Conservation (phyloP, 208 protist species). For the Herpetomonas tarakana region DNA sequence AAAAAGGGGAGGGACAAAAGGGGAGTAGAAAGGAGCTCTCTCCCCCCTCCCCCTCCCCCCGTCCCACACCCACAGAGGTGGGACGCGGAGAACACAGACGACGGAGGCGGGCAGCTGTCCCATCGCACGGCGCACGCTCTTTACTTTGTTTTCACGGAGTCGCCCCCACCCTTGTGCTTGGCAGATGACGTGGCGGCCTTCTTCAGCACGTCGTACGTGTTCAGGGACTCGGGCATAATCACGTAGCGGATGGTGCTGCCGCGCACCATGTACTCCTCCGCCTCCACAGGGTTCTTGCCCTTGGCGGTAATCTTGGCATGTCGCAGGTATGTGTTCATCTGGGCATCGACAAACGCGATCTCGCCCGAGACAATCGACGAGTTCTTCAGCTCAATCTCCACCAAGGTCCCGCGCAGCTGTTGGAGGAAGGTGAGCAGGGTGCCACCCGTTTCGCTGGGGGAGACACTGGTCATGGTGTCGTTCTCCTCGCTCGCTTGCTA, state of each 20-base stretch:
- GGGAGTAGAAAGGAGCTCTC: neutral
- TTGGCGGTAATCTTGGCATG: conserved; percentile 98
- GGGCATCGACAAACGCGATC: conserved; percentile 73
- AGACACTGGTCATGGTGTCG: conserved; percentile 27
- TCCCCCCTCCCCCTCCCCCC: too few species aligned
- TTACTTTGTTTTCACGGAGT: neutral
- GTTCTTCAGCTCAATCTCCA: conserved; percentile 99
- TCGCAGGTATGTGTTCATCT: conserved; percentile 99
- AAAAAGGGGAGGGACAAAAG: too few species aligned
- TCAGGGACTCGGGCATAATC: conserved; percentile 95
- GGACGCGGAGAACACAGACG: too few species aligned
- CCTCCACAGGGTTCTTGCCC: conserved; percentile 91
- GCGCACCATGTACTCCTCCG: conserved; percentile 96
- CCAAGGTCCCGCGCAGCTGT: conserved; percentile 96
- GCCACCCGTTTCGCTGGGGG: conserved; percentile 43
- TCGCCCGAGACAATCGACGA: conserved; percentile 94
- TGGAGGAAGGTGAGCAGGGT: conserved; percentile 96
- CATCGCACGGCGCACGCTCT: too few species aligned
- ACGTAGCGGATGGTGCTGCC: conserved; percentile 98
- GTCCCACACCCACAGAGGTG: too few species aligned
- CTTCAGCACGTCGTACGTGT: conserved; percentile 94
- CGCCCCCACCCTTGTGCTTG: conserved; percentile 11
- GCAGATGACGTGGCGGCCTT: conserved; percentile 28
- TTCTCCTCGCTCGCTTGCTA: conserved; percentile 1
- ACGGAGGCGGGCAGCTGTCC: too few species aligned